Evolutionary conservation across 306 rosid species (phyloP).

Genomic region (Fragaria ananassa): DNA sequence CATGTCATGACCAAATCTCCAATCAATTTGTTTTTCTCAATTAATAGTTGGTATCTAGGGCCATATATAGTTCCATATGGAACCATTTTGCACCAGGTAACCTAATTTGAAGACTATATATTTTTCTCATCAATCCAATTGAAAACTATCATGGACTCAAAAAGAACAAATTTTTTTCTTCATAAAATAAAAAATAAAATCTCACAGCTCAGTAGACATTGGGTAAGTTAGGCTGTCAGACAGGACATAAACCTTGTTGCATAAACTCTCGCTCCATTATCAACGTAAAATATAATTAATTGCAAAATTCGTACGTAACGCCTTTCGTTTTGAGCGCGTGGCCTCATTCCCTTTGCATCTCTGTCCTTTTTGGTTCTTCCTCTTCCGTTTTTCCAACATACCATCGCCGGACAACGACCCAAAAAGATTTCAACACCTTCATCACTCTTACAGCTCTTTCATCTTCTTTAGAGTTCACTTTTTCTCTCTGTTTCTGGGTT

Average conservation of each 20-base stretch:
- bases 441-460: not conserved
- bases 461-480: slow-evolving; percentile 10
- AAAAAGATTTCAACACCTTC: not conserved
- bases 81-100: not conserved
- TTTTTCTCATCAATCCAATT: not conserved
- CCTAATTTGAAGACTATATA: not conserved
- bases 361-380: slow-evolving; percentile 36
- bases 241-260: not conserved
- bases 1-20: not conserved
- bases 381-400: not conserved
- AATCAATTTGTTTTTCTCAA: no score
- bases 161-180: not conserved
- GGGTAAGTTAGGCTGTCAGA: not conserved
- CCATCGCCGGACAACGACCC: slow-evolving; percentile 44
- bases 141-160: not conserved
- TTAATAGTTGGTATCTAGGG: not conserved
- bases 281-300: slow-evolving; percentile 3
- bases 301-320: slow-evolving; percentile 25
- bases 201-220: not conserved
- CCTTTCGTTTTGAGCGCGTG: not conserved
- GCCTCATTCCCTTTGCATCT: slow-evolving; percentile 20
- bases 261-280: no score
- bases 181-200: not conserved
- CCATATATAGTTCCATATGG: not conserved
- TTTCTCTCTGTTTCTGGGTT: not conserved